Percentiles rank a stretch among this genome's conserved stretches.
phyloP scores from a whole-genome alignment of 1,284 basidiomycete species.

The Puccinia horiana region DNA sequence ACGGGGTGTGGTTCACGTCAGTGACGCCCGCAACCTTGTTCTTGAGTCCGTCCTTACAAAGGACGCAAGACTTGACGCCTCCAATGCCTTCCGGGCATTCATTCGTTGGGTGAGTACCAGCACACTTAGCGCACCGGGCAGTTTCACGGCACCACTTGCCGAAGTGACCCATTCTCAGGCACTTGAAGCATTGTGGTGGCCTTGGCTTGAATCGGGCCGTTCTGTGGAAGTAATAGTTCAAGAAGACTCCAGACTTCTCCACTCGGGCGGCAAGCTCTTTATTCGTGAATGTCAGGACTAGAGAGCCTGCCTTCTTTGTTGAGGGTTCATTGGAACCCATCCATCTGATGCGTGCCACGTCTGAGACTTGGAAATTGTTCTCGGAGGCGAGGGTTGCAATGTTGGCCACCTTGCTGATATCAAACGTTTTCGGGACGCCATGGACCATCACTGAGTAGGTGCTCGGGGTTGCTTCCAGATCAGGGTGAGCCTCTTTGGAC shows the following conservation, averaged over 20 bases:
- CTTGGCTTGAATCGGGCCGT: neutral
- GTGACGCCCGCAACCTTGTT: too few species aligned
- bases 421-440: neutral
- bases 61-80: neutral
- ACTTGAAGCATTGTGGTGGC: neutral
- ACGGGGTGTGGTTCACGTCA: too few species aligned
- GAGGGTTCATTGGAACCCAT: neutral
- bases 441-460: neutral
- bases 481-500: neutral
- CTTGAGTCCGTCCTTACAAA: too few species aligned
- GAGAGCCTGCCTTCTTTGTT: neutral
- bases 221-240: neutral
- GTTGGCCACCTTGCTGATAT: neutral
- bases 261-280: neutral
- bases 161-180: conserved; percentile 12
- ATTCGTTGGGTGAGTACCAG: neutral
- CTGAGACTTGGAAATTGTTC: neutral
- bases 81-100: neutral
- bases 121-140: neutral
- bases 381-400: neutral
- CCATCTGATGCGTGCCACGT: neutral
- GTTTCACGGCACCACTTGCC: neutral
- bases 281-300: neutral
- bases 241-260: neutral
- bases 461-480: neutral